Evolutionary conservation across 805 yeast genomes (phyloP), one percentile per base, ranked within the genome.

Genomic region (Zygotorulaspora florentina): DNA sequence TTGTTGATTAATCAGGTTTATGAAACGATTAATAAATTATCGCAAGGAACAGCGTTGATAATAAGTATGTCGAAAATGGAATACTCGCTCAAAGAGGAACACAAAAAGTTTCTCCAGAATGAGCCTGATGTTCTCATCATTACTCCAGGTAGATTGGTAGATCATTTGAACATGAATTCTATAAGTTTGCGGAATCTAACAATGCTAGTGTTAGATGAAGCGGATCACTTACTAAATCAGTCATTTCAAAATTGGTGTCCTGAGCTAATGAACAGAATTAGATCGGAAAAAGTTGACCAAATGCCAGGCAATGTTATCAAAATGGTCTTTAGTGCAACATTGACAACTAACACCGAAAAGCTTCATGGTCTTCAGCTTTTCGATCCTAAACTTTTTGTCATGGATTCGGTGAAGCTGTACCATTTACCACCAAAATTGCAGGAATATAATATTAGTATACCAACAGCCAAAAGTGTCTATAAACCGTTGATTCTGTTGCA

Each of bases 241-340:
- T 79, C 86, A 11, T 93, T 88, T 66, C 97, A 93, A 66, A 88
- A 89, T 62, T 93, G 99, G 99, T 86, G 68, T 72, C 74, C 60
- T 55, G 73, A 70, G 38, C 72, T 83, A 27, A 70, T 81, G 49
- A 56, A 64, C 18, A 66, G 64, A 39, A 56, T 73, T 16, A 70
- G 64, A 15, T 46, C 58, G 3, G 71, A 67, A 41, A 66, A 74
- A 44, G 11, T 35, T 6, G 54, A 64, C 50, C 45, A 52, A 47
- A 28, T 53, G 55, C 58, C 67, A 11, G 66, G 63, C 31, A 59
- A 59, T 65, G 81, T 66, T 60, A 83, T 69, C 68, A 77, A 90
- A 55, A 73, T 91, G 63, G 75, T 93, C 2, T 88, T 93, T 59
- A 83, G 95, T 40, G 99, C 99, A 7, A 93, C 99, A 0, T 74